A percentile compares a stretch with the other conserved stretches of the same genome.
Conservation (phyloP, 257 asterid species). For the Lavandula angustifolia region DNA sequence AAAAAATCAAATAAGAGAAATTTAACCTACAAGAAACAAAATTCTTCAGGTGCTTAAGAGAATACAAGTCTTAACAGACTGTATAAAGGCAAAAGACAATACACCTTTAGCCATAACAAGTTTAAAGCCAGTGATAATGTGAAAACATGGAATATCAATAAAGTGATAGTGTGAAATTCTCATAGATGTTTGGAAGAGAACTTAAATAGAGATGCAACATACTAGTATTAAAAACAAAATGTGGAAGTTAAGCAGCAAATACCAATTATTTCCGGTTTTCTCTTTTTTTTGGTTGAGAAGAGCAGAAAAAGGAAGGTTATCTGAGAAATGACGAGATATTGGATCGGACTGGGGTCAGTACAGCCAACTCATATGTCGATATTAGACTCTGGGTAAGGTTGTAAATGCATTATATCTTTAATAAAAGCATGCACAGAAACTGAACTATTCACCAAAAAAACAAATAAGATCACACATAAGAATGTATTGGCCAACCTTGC, state of each 20-base stretch:
- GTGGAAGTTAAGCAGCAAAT: no score
- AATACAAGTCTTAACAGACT: not conserved
- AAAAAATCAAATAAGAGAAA: conserved; percentile 19
- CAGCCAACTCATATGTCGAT: not conserved
- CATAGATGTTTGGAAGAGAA: not conserved
- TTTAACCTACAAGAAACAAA: conserved; percentile 9
- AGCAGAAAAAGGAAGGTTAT: no score
- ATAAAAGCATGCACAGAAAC: conserved; percentile 16
- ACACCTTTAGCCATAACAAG: not conserved
- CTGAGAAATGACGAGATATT: no score
- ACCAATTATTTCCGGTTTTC: no score
- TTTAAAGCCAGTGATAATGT: not conserved
- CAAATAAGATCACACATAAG: conserved; percentile 12
- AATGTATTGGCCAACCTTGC: conserved; percentile 53
- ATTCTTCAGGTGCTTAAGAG: not conserved
- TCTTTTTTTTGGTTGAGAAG: no score
- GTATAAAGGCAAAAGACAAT: conserved; percentile 12
- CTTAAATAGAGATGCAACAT: not conserved
- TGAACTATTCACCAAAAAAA: conserved; percentile 15
- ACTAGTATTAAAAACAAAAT: no score
- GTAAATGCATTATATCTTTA: conserved; percentile 11
- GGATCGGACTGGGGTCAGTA: no score
- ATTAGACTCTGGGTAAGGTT: conserved; percentile 10
- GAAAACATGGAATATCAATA: not conserved
- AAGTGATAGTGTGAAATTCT: not conserved